A percentile compares a stretch with the other conserved stretches of the same genome.
Conservation (phyloP, 1,139 yeast species). For the Geotrichum candidum region DNA sequence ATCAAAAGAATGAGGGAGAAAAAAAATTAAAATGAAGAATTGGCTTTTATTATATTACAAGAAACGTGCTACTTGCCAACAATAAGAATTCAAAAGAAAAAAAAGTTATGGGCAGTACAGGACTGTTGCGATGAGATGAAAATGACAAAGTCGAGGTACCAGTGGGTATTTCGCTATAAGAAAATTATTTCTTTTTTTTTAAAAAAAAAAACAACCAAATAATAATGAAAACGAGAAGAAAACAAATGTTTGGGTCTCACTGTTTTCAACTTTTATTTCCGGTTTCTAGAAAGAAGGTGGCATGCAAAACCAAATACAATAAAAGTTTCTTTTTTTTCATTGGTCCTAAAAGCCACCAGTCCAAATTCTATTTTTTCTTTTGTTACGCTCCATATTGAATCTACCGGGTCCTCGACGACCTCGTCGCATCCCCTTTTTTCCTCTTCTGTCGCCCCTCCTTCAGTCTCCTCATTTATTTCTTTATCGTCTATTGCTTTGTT, state of each 20-base stretch:
- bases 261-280: not conserved
- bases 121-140: not conserved
- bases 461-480: too few relatives aligned
- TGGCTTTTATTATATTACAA: not conserved
- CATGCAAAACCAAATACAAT: not conserved
- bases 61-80: not conserved
- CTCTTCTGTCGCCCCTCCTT: too few relatives aligned
- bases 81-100: not conserved
- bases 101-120: not conserved
- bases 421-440: too few relatives aligned
- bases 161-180: not conserved
- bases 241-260: constrained; percentile 1
- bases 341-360: not conserved
- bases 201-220: not conserved
- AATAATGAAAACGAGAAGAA: not conserved
- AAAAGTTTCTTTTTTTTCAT: not conserved
- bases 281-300: not conserved
- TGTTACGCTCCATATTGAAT: not conserved
- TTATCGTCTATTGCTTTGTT: too few relatives aligned
- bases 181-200: not conserved
- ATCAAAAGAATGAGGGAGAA: not conserved
- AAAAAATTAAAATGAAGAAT: not conserved
- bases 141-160: not conserved
- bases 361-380: not conserved
- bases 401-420: not conserved